Evolutionary conservation across 805 yeast genomes (phyloP).

Genomic region (Ogataea minuta): DNA sequence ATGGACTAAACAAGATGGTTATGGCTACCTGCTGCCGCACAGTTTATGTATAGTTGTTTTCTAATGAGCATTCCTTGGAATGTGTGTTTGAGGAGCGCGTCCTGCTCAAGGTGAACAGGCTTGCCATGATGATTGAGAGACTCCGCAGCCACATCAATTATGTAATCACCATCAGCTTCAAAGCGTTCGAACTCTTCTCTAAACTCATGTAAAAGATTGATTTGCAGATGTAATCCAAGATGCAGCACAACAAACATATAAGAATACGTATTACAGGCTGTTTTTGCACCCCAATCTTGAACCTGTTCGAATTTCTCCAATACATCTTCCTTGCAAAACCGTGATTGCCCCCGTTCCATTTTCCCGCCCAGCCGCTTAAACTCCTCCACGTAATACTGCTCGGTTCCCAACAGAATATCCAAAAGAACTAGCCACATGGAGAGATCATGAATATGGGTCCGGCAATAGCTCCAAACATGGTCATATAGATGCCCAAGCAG

Average conservation of each 20-base stretch:
- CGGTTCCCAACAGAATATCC: constrained; percentile 14
- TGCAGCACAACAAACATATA: constrained; percentile 2
- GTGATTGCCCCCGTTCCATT: neutral
- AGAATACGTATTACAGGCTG: constrained; percentile 13
- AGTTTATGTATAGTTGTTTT: constrained; percentile 11
- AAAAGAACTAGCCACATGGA: constrained; percentile 25
- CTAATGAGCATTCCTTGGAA: constrained; percentile 14
- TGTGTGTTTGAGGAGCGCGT: constrained; percentile 16
- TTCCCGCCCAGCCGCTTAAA: constrained; percentile 7
- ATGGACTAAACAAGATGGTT: constrained; percentile 6
- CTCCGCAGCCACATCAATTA: constrained; percentile 2
- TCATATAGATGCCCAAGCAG: constrained; percentile 1
- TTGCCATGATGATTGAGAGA: neutral
- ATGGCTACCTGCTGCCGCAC: constrained; percentile 2
- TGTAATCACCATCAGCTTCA: constrained; percentile 5
- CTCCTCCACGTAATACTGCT: constrained; percentile 14
- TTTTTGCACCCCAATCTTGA: constrained; percentile 11
- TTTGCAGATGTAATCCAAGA: constrained; percentile 2
- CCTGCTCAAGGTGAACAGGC: constrained; percentile 9
- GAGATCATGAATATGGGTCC: constrained; percentile 16
- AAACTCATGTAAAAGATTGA: constrained; percentile 2
- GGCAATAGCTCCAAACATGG: constrained; percentile 12
- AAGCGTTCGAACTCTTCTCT: constrained; percentile 5
- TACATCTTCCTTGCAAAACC: neutral
- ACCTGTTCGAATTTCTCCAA: constrained; percentile 7